phyloP scores from a whole-genome alignment of 805 yeast species.

The Cyberlindnera maritima region DNA sequence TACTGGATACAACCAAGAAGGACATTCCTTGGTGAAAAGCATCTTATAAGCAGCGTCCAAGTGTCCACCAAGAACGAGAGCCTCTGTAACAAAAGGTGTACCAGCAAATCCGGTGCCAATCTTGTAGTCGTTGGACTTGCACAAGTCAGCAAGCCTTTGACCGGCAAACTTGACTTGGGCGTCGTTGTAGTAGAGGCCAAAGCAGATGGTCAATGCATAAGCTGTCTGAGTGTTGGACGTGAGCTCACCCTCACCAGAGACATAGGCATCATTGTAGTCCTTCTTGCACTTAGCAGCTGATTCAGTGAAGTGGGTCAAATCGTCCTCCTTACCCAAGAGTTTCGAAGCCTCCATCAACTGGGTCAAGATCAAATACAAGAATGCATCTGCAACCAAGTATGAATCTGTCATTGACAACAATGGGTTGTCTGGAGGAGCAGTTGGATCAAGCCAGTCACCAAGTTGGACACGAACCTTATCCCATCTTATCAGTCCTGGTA shows the following conservation, averaged over 20 bases:
- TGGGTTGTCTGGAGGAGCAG: conserved; percentile 22
- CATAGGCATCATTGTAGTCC: conserved; percentile 16
- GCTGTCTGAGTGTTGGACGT: conserved; percentile 17
- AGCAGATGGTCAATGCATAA: conserved; percentile 14
- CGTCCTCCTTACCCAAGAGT: conserved; percentile 5
- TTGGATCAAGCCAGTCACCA: conserved; percentile 23
- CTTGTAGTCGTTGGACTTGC: conserved; percentile 11
- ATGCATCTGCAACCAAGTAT: conserved; percentile 21
- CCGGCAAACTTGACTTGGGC: conserved; percentile 13
- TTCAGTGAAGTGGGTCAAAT: conserved; percentile 5
- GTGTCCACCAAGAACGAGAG: conserved; percentile 11
- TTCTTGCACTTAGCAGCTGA: conserved; percentile 5
- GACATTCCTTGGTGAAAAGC: conserved; percentile 12
- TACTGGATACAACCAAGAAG: conserved; percentile 22
- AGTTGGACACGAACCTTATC: conserved; percentile 15
- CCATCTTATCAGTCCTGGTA: conserved; percentile 17
- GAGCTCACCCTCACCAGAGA: conserved; percentile 10
- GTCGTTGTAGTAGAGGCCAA: conserved; percentile 10
- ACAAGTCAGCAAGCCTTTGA: conserved; percentile 10
- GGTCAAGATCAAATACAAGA: conserved; percentile 12
- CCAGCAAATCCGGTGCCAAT: conserved; percentile 23
- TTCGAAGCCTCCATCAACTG: conserved; percentile 12
- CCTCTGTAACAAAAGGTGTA: conserved; percentile 21
- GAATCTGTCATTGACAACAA: conserved; percentile 16
- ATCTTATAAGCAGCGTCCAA: conserved; percentile 15